These are phyloP conservation scores for Cercospora zeae-maydis DNA, from an alignment of 2,329 filamentous ascomycete species.

Conservation along the genomic window DNA sequence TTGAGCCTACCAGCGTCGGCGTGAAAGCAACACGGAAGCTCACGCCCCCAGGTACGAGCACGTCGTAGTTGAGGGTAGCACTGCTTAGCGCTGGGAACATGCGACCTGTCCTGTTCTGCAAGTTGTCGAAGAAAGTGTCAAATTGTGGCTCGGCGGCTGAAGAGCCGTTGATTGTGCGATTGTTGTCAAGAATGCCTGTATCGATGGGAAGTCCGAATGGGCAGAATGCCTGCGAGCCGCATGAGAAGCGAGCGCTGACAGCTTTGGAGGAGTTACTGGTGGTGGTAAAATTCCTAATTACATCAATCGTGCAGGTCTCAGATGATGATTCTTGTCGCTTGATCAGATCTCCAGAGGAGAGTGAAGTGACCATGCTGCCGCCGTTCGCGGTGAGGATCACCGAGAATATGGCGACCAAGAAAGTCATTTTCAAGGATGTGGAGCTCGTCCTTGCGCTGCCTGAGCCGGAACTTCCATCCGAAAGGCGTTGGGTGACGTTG, in stretches of 20 bases:
- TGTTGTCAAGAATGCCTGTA: conserved; percentile 12
- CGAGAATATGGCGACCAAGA: neutral
- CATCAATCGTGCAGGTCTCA: neutral
- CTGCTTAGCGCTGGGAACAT: conserved; percentile 15
- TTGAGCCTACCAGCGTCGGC: neutral
- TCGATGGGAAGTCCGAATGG: neutral
- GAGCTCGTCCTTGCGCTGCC: neutral
- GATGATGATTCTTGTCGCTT: neutral
- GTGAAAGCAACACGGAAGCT: neutral
- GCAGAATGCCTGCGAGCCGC: neutral
- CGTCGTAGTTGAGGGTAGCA: neutral
- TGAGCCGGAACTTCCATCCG: neutral
- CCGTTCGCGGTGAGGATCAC: neutral
- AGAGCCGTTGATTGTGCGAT: conserved; percentile 18
- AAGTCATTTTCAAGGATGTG: neutral
- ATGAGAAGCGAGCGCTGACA: neutral
- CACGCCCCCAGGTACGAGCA: neutral
- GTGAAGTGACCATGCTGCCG: neutral
- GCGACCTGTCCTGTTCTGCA: conserved; percentile 8
- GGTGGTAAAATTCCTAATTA: neutral
- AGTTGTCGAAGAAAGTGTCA: conserved; percentile 18
- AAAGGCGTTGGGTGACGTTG: neutral
- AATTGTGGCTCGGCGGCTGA: conserved; percentile 18
- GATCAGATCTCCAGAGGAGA: neutral
- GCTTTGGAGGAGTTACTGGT: neutral